phyloP scores from a whole-genome alignment of 495 filamentous ascomycete species.

The Pseudoneurospora amorphoporcata region DNA sequence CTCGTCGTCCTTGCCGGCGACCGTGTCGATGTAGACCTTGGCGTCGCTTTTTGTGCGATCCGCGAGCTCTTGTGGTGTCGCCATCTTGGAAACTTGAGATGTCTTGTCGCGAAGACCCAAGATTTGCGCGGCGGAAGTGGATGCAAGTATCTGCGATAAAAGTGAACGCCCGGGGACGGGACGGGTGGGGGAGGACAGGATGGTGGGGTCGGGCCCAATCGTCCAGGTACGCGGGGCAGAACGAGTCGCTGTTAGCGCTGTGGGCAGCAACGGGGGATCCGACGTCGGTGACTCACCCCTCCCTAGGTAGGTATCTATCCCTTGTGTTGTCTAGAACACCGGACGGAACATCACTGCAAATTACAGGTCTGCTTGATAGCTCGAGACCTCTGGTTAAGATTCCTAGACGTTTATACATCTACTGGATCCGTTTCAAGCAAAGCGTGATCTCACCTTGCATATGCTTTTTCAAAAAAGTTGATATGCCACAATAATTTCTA shows the following conservation, averaged over 20 bases:
- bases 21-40: slow-evolving; percentile 69
- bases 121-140: slow-evolving; percentile 1
- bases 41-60: slow-evolving; percentile 37
- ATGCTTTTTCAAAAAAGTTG: too few species aligned
- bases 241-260: slow-evolving; percentile 1
- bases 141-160: slow-evolving; percentile 1
- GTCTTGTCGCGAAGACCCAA: slow-evolving; percentile 6
- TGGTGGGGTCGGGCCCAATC: slow-evolving; percentile 8
- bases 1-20: slow-evolving; percentile 59
- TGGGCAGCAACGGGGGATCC: neutral
- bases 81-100: slow-evolving; percentile 14
- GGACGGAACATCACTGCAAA: neutral
- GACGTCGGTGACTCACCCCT: slow-evolving; percentile 10
- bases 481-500: too few species aligned
- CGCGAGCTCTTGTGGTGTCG: slow-evolving; percentile 29
- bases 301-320: neutral
- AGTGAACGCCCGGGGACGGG: neutral
- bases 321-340: neutral
- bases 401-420: too few species aligned
- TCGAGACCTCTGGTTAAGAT: too few species aligned
- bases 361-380: neutral
- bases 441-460: too few species aligned
- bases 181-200: neutral
- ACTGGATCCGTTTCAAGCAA: too few species aligned
- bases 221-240: slow-evolving; percentile 17